A percentile compares a stretch with the other conserved stretches of the same genome.
phyloP scores from a whole-genome alignment of 768 basidiomycete species.

The Boletus sp. region DNA sequence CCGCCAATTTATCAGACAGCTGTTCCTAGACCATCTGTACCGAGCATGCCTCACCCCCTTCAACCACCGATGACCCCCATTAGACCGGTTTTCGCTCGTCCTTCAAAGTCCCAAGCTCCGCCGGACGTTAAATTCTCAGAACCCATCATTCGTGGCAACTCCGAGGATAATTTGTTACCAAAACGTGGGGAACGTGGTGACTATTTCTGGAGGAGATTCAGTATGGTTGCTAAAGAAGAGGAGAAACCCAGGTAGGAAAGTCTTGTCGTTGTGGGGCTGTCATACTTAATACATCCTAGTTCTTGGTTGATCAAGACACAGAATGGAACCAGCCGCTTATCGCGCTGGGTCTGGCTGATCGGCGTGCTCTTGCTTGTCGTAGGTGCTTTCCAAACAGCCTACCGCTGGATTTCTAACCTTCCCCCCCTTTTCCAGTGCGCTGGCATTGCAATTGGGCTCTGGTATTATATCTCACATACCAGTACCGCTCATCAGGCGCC shows the following conservation, averaged over 20 bases:
- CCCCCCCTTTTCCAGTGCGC: constrained; percentile 35
- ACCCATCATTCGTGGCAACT: constrained; percentile 63
- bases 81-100: constrained; percentile 71
- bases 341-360: constrained; percentile 67
- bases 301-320: constrained; percentile 69
- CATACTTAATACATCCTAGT: constrained; percentile 31
- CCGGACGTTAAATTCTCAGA: constrained; percentile 48
- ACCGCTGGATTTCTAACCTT: not conserved
- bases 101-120: constrained; percentile 37
- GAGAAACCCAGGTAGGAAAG: constrained; percentile 45
- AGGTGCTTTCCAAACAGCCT: constrained; percentile 18
- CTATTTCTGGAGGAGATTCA: constrained; percentile 85
- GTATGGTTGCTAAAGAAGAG: constrained; percentile 75
- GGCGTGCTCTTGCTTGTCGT: constrained; percentile 59
- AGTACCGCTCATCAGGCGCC: constrained; percentile 49
- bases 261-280: not conserved
- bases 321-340: constrained; percentile 46
- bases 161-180: constrained; percentile 66
- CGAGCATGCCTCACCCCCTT: constrained; percentile 66
- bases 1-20: constrained; percentile 32
- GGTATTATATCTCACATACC: constrained; percentile 56
- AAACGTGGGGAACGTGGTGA: constrained; percentile 71
- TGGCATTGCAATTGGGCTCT: constrained; percentile 56
- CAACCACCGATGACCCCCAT: constrained; percentile 78
- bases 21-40: constrained; percentile 34